Conservation (phyloP, 352 stramenopile genomes). For the Phytophthora uliginosa region DNA sequence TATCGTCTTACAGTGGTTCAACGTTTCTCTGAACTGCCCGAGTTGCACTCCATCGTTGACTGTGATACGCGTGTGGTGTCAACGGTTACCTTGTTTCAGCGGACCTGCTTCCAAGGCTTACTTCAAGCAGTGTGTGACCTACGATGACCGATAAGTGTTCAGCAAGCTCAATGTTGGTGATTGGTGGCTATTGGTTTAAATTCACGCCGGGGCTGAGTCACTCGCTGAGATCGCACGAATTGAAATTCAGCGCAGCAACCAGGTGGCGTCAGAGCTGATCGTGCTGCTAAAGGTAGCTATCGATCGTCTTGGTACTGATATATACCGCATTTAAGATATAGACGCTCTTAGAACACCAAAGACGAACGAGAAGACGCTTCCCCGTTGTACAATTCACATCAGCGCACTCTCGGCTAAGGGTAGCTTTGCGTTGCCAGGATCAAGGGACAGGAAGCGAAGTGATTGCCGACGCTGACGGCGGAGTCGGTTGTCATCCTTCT, state of each 20-base stretch:
- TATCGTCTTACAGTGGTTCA: too few species aligned
- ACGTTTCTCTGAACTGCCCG: too few species aligned
- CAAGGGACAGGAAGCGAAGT: background rate
- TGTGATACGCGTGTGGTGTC: too few species aligned
- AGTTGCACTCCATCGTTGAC: too few species aligned
- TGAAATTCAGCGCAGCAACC: background rate
- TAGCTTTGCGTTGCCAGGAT: background rate
- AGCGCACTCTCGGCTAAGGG: background rate
- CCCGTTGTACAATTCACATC: background rate
- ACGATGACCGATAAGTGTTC: too few species aligned
- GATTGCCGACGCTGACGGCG: background rate
- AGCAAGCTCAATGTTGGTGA: too few species aligned
- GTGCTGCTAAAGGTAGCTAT: background rate
- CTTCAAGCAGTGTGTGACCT: too few species aligned
- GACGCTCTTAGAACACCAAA: background rate
- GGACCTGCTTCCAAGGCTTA: too few species aligned
- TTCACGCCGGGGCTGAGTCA: too few species aligned
- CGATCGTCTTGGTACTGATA: background rate
- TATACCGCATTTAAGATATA: background rate
- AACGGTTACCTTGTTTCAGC: too few species aligned
- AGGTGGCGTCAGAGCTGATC: background rate
- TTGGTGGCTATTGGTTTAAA: too few species aligned
- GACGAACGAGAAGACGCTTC: background rate
- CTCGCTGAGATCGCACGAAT: background rate
- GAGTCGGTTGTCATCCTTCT: background rate